Percentiles rank a stretch among this genome's conserved stretches.
Conservation (phyloP, 1,139 yeast genomes). For the Suhomyces guaymorum region DNA sequence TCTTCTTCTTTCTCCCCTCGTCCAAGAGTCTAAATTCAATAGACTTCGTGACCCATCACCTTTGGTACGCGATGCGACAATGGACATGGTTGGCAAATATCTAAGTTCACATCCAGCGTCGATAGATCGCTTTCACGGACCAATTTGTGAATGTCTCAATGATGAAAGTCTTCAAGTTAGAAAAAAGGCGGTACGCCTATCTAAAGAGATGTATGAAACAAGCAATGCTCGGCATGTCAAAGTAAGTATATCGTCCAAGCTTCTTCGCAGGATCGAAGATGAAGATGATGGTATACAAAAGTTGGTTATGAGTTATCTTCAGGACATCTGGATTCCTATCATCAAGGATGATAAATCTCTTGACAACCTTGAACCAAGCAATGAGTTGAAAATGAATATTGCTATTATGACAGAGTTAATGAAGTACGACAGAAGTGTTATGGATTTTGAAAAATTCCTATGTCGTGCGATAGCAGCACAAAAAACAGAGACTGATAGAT, state of each 20-base stretch:
- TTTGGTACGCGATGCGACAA: slow-evolving; percentile 71
- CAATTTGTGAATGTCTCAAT: slow-evolving; percentile 49
- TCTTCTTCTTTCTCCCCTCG: slow-evolving; percentile 48
- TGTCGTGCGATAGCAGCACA: no score
- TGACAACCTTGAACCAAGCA: no score
- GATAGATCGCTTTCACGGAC: slow-evolving; percentile 48
- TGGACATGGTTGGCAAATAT: slow-evolving; percentile 63
- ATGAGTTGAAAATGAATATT: no score
- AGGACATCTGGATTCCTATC: slow-evolving; percentile 47
- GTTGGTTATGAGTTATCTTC: slow-evolving; percentile 39
- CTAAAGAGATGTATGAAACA: slow-evolving; percentile 47
- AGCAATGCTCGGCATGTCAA: slow-evolving; percentile 36
- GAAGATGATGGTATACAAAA: slow-evolving; percentile 64
- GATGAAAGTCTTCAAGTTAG: slow-evolving; percentile 70
- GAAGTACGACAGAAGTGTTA: no score
- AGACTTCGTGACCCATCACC: slow-evolving; percentile 64
- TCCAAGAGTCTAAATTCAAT: slow-evolving; percentile 53
- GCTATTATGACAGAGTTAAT: no score
- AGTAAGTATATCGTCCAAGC: slow-evolving; percentile 46
- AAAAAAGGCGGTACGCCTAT: slow-evolving; percentile 57
- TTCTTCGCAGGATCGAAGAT: slow-evolving; percentile 62
- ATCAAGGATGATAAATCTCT: slow-evolving; percentile 12
- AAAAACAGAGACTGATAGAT: no score
- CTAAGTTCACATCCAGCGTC: slow-evolving; percentile 45
- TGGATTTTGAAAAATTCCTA: slow-evolving; percentile 45